Base-by-base conservation (phyloP, 164 flowering plant species). In the Umbilicus rupestris region DNA sequence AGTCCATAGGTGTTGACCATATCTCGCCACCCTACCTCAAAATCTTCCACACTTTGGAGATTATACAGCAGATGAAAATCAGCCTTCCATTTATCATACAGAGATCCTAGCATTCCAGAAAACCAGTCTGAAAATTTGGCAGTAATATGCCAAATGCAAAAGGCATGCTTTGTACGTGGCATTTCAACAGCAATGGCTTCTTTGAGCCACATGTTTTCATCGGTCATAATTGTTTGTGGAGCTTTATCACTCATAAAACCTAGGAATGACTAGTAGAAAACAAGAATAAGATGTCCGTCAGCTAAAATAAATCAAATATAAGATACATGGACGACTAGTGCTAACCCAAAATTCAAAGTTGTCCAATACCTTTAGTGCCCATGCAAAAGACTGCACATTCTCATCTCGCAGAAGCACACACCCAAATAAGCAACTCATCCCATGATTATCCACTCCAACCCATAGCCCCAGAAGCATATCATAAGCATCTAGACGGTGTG, bases 371-470 rank as follows among this genome's bases (percentile, higher is more conserved):
- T 90, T 86, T 80, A 86, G 66, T 62, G 89, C 90, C 97, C 94
- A 90, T 3, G 89, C 81, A 77, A 90, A 90, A 22, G 90, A 84
- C 57, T 78, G 83, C 71, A 81, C 55, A 67, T 79, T 87, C 74
- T 87, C 96, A 81, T 87, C 93, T 72, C 83, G 77, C 24, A 87
- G 71, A 73, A 90, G 88, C 64, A 79, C 85, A 72, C 97, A 86
- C 39, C 92, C 85, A 71, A 87, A 90, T 58, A 84, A 82, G 68
- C 86, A 84, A 63, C 69, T 75, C 71, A 68, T 73, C n/a, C 97
- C 94, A 81, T 84, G 84, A 76, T 84, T 87, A 71, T 90, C 92
- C 44, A 87, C 82, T 62, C 97, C 97, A 77, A 90, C 65, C 90
- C 89, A 90, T 67, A 87, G 73, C 17, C 90, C 92, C 3, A 87